These are phyloP conservation scores for Collybia sordida DNA, from an alignment of 768 basidiomycete species.

Conservation along the genomic window DNA sequence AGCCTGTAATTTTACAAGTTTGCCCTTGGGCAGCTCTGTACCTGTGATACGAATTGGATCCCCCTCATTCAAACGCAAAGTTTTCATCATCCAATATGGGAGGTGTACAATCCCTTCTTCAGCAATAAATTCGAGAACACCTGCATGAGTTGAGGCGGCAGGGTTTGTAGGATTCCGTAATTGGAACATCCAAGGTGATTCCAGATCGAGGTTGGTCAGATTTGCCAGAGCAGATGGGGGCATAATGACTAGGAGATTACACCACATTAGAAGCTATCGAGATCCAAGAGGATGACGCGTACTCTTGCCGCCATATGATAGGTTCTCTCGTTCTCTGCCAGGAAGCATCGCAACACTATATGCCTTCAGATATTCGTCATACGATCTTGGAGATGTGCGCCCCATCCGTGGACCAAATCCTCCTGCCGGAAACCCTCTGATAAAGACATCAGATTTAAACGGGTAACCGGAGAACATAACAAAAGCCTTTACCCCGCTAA, in stretches of 20 bases:
- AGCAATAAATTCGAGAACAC: slow-evolving; percentile 98
- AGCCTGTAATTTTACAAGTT: slow-evolving; percentile 95
- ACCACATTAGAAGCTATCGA: slow-evolving; percentile 7
- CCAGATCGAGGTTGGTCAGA: slow-evolving; percentile 83
- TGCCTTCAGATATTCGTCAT: slow-evolving; percentile 91
- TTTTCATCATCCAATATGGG: slow-evolving; percentile 99
- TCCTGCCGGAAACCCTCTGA: slow-evolving; percentile 50
- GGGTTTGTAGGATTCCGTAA: slow-evolving; percentile 87
- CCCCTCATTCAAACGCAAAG: slow-evolving; percentile 88
- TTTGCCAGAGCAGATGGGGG: slow-evolving; percentile 92
- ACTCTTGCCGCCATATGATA: slow-evolving; percentile 98
- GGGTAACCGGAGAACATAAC: slow-evolving; percentile 12
- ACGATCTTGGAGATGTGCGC: slow-evolving; percentile 66
- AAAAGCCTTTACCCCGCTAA: slow-evolving; percentile 44
- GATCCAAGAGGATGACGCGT: slow-evolving; percentile 21
- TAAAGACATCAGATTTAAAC: slow-evolving; percentile 6
- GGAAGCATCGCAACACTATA: slow-evolving; percentile 95
- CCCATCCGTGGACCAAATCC: slow-evolving; percentile 46
- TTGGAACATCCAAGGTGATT: slow-evolving; percentile 95
- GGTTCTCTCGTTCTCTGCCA: slow-evolving; percentile 80
- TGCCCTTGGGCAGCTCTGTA: slow-evolving; percentile 85
- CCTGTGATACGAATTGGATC: slow-evolving; percentile 94
- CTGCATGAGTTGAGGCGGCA: slow-evolving; percentile 88
- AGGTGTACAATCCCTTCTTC: slow-evolving; percentile 94
- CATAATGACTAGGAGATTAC: slow-evolving; percentile 77